Base-by-base conservation (phyloP, 257 asterid genomes). In the Mentha longifolia region DNA sequence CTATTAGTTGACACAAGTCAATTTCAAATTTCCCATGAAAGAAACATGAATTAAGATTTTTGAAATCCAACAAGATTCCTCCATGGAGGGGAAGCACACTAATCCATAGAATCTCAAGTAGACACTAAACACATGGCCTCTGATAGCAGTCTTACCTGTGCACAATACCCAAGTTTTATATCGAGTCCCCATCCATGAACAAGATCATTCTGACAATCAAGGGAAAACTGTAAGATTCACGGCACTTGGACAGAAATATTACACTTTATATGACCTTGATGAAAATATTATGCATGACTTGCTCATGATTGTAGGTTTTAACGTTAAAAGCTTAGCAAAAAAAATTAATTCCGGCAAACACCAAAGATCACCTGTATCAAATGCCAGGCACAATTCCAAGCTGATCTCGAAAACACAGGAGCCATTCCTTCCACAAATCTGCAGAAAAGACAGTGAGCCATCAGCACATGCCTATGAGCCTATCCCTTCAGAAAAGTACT, bases 361-460 rank as follows among this genome's bases (percentile, higher is more conserved):
- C 52, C 60, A 39, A 35, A 80, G 41, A 6, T 59, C 37, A 89
- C 99, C 93, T 95, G 99, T 81, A 95, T 95, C 75, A 95, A 84
- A 83, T 95, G 91, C 99, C 99, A 95, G 74, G 98, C 97, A 85
- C 99, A 95, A 51, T 77, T 86, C 99, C 99, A 95, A 3, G 99
- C 97, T 63, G 96, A 84, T 85, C 87, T 85, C 46, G 99, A 95
- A 73, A 95, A 95, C 39, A 95, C 99, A 0, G 99, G 99, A 76
- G 99, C 99, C 99, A 95, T 95, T 84, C 99, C 99, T 85, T 95
- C 99, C 70, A 95, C 99, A 75, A 92, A 95, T 74, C 99, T 95
- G 91, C 77, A 76, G 55, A 72, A 78, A 20, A 2, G 8, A 16
- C 8, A 2, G 7, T 10, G 70, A 60, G 55, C 43, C 22, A 41